These are phyloP conservation scores for Nissolia schottii DNA, from an alignment of 306 rosid species.

Conservation along the genomic window DNA sequence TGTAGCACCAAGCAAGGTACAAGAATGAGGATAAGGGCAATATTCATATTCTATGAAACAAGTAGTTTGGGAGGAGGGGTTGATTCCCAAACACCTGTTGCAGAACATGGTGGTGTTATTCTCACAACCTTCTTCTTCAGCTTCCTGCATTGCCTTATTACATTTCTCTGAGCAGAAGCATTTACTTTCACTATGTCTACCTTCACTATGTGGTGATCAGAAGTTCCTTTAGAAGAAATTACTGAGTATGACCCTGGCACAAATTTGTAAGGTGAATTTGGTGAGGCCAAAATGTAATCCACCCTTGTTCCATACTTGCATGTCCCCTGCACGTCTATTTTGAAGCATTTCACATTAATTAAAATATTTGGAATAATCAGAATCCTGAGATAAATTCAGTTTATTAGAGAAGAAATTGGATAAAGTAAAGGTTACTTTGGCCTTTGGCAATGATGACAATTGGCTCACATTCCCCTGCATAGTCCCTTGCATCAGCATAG, in stretches of 20 bases:
- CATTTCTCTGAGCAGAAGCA: constrained; percentile 32
- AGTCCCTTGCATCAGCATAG: constrained; percentile 70
- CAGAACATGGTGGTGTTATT: constrained; percentile 47
- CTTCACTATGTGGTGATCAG: constrained; percentile 82
- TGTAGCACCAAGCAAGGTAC: background rate
- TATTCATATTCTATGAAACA: background rate
- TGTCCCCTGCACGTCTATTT: constrained; percentile 85
- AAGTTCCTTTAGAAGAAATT: constrained; percentile 79
- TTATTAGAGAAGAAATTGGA: background rate
- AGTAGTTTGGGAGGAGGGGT: constrained; percentile 34
- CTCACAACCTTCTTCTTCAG: constrained; percentile 40
- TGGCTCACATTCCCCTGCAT: constrained; percentile 74
- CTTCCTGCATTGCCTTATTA: constrained; percentile 43
- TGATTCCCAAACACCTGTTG: constrained; percentile 36
- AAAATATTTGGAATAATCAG: constrained; percentile 6
- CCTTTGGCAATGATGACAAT: constrained; percentile 88
- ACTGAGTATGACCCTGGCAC: constrained; percentile 80
- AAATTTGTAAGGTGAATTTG: constrained; percentile 50
- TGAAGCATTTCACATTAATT: constrained; percentile 1
- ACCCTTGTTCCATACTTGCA: constrained; percentile 90
- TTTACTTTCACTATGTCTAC: constrained; percentile 48
- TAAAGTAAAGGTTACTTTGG: constrained; percentile 49
- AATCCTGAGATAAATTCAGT: background rate
- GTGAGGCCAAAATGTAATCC: constrained; percentile 65
- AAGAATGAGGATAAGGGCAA: background rate